Evolutionary conservation across 2,329 filamentous ascomycete genomes (phyloP).

Genomic region (Scleromitrula shiraiana): DNA sequence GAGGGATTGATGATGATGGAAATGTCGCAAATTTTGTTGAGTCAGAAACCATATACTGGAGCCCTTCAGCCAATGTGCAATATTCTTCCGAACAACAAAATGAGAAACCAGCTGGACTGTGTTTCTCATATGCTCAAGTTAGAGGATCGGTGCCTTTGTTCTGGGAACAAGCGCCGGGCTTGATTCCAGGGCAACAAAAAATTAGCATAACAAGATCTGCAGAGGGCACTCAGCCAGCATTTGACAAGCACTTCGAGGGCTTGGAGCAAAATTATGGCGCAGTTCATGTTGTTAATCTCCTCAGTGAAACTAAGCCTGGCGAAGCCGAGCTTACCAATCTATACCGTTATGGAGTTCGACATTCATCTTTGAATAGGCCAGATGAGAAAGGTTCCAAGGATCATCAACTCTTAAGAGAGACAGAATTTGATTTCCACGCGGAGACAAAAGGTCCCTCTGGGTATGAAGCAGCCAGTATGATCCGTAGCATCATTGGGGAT

Average conservation of each 20-base stretch:
- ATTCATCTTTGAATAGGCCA: constrained; percentile 60
- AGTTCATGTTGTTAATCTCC: constrained; percentile 84
- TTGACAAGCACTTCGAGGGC: constrained; percentile 90
- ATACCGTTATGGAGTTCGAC: constrained; percentile 69
- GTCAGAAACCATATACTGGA: constrained; percentile 88
- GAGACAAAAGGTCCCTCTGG: constrained; percentile 81
- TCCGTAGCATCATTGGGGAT: constrained; percentile 67
- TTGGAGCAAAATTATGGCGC: constrained; percentile 81
- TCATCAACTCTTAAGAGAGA: constrained; percentile 68
- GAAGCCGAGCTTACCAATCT: constrained; percentile 76
- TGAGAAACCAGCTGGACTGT: constrained; percentile 43
- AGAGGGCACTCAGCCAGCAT: constrained; percentile 88
- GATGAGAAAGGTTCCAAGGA: constrained; percentile 51
- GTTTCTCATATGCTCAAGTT: constrained; percentile 91
- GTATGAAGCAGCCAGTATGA: constrained; percentile 84
- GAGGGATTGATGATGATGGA: constrained; percentile 94
- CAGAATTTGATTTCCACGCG: constrained; percentile 94
- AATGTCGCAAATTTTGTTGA: constrained; percentile 99
- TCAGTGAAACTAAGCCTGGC: constrained; percentile 82
- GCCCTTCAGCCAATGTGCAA: constrained; percentile 42
- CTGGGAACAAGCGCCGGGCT: constrained; percentile 87
- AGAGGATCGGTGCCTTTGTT: constrained; percentile 92
- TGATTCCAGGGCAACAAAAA: constrained; percentile 89
- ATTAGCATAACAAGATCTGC: constrained; percentile 82
- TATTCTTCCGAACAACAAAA: constrained; percentile 13